Base-by-base conservation (phyloP, 2,329 filamentous ascomycete species). In the Botrytis fragariae region DNA sequence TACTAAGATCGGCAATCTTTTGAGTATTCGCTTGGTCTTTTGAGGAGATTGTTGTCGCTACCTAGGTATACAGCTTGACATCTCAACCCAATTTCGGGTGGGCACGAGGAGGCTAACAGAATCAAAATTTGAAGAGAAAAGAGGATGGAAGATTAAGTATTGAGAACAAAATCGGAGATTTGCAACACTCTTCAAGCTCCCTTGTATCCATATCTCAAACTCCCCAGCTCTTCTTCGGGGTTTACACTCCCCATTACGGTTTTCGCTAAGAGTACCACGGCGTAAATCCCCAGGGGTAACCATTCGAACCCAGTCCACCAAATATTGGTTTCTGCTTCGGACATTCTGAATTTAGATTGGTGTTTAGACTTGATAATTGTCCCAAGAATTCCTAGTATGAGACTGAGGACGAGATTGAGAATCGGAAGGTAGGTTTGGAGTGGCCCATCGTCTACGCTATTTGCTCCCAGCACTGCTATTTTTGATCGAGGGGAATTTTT, bases 241-340 rank as follows among this genome's bases (percentile, higher is more conserved):
- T 94, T 91, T 14, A 94, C 87, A 65, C 89, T 86, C 5, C 87
- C 86, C 87, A 94, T 90, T 79, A 92, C 85, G 69, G 88, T 82
- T 82, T 93, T 90, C 44, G 89, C 88, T 64, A 87, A 81, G 73
- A 93, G 77, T 9, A 90, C 85, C 32, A 92, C 84, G 0, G 77
- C 85, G 78, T 92, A 90, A 1, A 94, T 86, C 2, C 90, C 81
- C 0, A 82, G 84, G 0, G 90, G 89, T 69, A 91, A 76, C 71
- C 83, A 85, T 39, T 84, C 85, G 76, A 88, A 83, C 25, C 85
- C 83, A 78, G 82, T 78, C 84, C 73, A 79, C 12, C 76, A 80
- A 75, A 75, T 78, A 72, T 77, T 78, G 12, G 9, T 22, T 22
- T 57, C 59, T 78, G 75, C 37, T 61, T 64, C 60, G 73, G 16